Percentiles rank a stretch among this genome's conserved stretches.
Evolutionary conservation across 768 basidiomycete genomes (phyloP).

Genomic region (Mycena leptocephala): DNA sequence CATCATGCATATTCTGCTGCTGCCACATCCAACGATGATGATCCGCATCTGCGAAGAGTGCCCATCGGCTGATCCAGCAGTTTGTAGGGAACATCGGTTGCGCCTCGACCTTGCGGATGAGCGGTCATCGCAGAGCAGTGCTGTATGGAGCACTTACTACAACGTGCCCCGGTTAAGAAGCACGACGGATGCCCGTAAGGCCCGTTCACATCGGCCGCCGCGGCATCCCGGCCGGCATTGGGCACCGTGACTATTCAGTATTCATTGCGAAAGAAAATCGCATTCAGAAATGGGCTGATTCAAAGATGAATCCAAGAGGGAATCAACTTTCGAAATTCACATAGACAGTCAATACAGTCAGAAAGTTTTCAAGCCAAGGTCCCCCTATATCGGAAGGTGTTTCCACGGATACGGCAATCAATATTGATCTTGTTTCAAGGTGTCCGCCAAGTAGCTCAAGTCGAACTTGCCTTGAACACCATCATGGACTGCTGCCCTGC

Average conservation of each 20-base stretch:
- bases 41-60: slow-evolving; percentile 10
- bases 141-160: background rate
- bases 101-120: background rate
- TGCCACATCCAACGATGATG: slow-evolving; percentile 20
- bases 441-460: too few relatives aligned
- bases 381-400: too few relatives aligned
- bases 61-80: slow-evolving; percentile 5
- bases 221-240: background rate
- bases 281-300: too few relatives aligned
- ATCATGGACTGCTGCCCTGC: too few relatives aligned
- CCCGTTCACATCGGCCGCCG: background rate
- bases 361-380: too few relatives aligned
- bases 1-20: slow-evolving; percentile 12
- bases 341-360: too few relatives aligned
- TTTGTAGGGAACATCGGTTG: slow-evolving; percentile 2
- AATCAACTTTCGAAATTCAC: too few relatives aligned
- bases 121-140: background rate
- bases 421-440: too few relatives aligned
- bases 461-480: too few relatives aligned
- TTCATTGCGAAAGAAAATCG: background rate
- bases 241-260: background rate
- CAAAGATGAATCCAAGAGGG: too few relatives aligned
- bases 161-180: background rate
- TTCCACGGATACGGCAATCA: too few relatives aligned
- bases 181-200: background rate